These are phyloP conservation scores for Alternaria postmessia DNA, from an alignment of 2,329 filamentous ascomycete genomes.

Conservation along the genomic window DNA sequence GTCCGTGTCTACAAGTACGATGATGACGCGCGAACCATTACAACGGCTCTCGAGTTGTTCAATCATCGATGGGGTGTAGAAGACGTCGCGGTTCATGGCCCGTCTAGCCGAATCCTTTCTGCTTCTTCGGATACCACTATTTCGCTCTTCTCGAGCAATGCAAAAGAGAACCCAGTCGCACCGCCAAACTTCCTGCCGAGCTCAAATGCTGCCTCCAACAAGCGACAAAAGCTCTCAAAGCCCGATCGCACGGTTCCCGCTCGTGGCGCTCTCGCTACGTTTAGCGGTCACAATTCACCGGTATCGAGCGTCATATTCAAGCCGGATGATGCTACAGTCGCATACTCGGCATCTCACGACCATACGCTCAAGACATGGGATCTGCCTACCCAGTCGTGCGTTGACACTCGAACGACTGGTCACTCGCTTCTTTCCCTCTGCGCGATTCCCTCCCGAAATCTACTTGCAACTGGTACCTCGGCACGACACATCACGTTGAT, in stretches of 20 bases:
- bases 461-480: constrained; percentile 78
- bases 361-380: constrained; percentile 92
- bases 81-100: constrained; percentile 74
- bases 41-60: constrained; percentile 80
- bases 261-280: constrained; percentile 78
- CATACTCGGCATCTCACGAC: constrained; percentile 90
- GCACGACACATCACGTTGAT: constrained; percentile 91
- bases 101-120: constrained; percentile 80
- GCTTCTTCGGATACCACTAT: constrained; percentile 83
- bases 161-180: constrained; percentile 76
- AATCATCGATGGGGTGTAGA: constrained; percentile 81
- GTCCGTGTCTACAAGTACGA: constrained; percentile 90
- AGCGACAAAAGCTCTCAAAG: constrained; percentile 76
- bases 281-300: constrained; percentile 74
- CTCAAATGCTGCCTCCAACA: constrained; percentile 68
- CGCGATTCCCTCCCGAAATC: constrained; percentile 71
- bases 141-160: constrained; percentile 87
- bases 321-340: constrained; percentile 82
- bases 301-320: constrained; percentile 87
- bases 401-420: constrained; percentile 83
- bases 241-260: constrained; percentile 70
- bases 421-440: constrained; percentile 83
- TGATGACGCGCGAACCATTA: constrained; percentile 70
- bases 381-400: constrained; percentile 78
- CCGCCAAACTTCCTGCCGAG: constrained; percentile 74